Evolutionary conservation across 352 stramenopile species (phyloP).

Genomic region (Phytophthora colocasiae): DNA sequence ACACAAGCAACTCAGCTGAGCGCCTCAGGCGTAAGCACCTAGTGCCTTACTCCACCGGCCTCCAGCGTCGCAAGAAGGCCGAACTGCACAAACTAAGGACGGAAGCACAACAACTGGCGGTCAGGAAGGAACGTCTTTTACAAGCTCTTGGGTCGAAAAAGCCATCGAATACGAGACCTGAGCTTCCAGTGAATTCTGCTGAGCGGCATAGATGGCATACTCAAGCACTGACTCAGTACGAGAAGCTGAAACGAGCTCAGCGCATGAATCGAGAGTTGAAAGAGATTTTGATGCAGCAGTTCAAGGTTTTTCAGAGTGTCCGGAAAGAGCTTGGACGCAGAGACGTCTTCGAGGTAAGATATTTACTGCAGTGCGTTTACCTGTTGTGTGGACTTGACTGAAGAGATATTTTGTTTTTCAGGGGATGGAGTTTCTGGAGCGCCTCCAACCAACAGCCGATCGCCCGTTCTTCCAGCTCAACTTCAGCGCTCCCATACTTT

Average conservation of each 20-base stretch:
- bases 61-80: constrained; percentile 1
- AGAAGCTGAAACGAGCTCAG: background rate
- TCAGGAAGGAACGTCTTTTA: background rate
- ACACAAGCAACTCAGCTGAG: no score
- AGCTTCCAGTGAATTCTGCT: background rate
- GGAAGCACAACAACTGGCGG: no score
- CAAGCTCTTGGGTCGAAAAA: background rate
- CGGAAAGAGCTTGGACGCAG: background rate
- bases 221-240: background rate
- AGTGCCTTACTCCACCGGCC: constrained; percentile 6
- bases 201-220: background rate
- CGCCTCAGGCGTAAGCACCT: background rate
- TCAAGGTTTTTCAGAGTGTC: constrained; percentile 2
- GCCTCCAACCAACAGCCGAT: constrained; percentile 4
- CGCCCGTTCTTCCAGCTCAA: constrained; percentile 7
- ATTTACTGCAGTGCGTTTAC: background rate
- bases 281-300: background rate
- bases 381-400: background rate
- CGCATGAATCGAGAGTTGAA: constrained; percentile 9
- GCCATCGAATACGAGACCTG: no score
- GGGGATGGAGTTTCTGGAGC: constrained; percentile 2
- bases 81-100: background rate
- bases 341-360: background rate
- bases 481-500: constrained; percentile 1
- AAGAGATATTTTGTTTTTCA: background rate